Evolutionary conservation across 2,329 filamentous ascomycete genomes (phyloP), one percentile per base, ranked within the genome.

Genomic region (Fusarium illudens): DNA sequence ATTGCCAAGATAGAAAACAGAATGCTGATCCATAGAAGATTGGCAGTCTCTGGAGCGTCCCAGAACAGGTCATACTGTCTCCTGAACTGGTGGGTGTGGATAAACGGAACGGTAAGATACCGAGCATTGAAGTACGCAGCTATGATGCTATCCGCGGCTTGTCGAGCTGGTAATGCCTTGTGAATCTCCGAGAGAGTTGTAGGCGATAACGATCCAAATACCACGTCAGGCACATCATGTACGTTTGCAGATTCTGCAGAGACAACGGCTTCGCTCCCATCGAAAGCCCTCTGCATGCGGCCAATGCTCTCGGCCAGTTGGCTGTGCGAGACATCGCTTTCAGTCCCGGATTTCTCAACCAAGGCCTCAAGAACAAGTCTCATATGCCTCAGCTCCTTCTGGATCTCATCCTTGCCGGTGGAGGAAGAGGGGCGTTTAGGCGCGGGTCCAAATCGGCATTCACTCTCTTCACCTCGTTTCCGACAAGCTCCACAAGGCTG

Each of bases 41-140:
- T 34, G 0, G 17, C 15, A 17, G 50, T 27, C 5, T 15, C 15
- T 2, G 59, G 39, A 4, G 20, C 11, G 1, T 46, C 12, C 66
- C 66, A 70, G 30, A 69, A 70, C 3, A 19, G 34, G 11, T 70
- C 57, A 15, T 64, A 70, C 12, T 69, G 66, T 36, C 62, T 56
- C 5, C 56, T 37, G 4, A 70, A 69, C 3, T 69, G 63, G 3
- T 62, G 59, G 1, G 39, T 10, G 27, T 70, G 66, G 5, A 69
- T 57, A 10, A 69, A 59, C 0, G 66, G 59, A 2, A 60, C 56
- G 1, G 33, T 25, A 0, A 49, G 8, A 20, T 61, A 60, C n/a
- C 37, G 60, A 1, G 66, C 46, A 2, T 59, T 61, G 32, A 70
- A 66, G 4, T 70, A 70, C 1, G 39, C 7, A 2, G 39, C 54